These are phyloP conservation scores for Naematelia aurantialba DNA, from an alignment of 768 basidiomycete species.

Conservation along the genomic window DNA sequence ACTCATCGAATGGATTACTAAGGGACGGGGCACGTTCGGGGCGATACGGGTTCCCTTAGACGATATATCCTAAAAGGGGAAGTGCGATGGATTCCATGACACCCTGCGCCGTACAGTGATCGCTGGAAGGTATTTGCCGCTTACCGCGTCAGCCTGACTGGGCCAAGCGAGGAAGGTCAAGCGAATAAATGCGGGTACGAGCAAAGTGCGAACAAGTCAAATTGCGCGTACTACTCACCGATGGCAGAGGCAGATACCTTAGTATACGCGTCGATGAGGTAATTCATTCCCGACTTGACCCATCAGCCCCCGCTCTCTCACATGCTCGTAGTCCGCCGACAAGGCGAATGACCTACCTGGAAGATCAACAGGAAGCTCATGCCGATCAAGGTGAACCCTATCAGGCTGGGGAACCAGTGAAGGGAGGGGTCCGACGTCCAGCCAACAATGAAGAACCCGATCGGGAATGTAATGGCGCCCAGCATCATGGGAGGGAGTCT, in stretches of 20 bases:
- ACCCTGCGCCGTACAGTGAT: not conserved
- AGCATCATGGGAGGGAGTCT: conserved; percentile 50
- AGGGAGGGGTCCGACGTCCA: conserved; percentile 39
- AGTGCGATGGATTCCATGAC: too few species aligned
- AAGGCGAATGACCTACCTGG: conserved; percentile 27
- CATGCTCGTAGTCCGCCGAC: not conserved
- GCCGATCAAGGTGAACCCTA: conserved; percentile 47
- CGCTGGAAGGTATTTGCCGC: conserved; percentile 5
- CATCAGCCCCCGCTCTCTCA: not conserved
- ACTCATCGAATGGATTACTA: too few species aligned
- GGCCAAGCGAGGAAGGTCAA: not conserved
- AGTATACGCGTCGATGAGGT: conserved; percentile 42
- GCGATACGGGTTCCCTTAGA: too few species aligned
- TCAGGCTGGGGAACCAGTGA: conserved; percentile 37
- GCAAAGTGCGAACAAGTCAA: not conserved
- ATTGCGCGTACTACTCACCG: not conserved
- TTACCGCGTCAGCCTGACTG: not conserved
- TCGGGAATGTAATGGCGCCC: conserved; percentile 46
- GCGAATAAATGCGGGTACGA: not conserved
- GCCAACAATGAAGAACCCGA: conserved; percentile 46
- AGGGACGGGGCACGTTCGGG: too few species aligned
- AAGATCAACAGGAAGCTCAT: conserved; percentile 49
- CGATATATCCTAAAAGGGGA: too few species aligned
- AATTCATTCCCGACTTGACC: conserved; percentile 34
- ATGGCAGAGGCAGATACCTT: conserved; percentile 2